Evolutionary conservation across 306 rosid genomes (phyloP), one percentile per base, ranked within the genome.

Genomic region (Fragaria ananassa): DNA sequence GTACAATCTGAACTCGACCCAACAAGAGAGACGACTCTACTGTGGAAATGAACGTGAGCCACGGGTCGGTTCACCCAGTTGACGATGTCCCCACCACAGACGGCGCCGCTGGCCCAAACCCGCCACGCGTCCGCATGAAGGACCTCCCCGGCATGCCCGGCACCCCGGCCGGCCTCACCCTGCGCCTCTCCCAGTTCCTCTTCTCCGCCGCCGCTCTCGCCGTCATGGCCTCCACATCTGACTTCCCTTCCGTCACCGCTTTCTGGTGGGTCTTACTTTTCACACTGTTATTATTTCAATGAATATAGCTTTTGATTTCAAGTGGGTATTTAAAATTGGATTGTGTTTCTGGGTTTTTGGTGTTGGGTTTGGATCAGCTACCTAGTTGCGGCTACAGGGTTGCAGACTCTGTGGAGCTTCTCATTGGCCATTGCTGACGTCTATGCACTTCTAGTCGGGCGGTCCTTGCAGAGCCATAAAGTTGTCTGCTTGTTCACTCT

Each of bases 61-160:
- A 87, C 80, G 92, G 91, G 74, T 87, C 96, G 84, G 89, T 95
- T 87, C 98, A 92, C 76, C 96, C 98, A 9, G 85, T 83, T 50
- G 96, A 92, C 58, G 92, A 81, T 19, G 79, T 68, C 5, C 87
- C 95, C 68, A 83, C 84, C 6, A 90, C 82, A 54, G 88, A 85
- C 44, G 96, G 78, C 23, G 89, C 73, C 70, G 70, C 17, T 0
- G 45, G 23, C 8, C 70, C 78, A 10, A 83, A 84, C 82, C 86
- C 81, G 31, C 91, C 89, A 7, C 79, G 91, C 74, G 88, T 84
- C 81, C 86, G 98, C 86, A 89, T 92, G 96, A 91, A 90, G 78
- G 95, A 90, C 74, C 65, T 90, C 4, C 93, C 88, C 65, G 98
- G 98, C 50, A 94, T 94, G 98, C 96, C 97, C 12, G 98, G 97